phyloP scores from a whole-genome alignment of 1,284 basidiomycete species.

The Chiua sp. region DNA sequence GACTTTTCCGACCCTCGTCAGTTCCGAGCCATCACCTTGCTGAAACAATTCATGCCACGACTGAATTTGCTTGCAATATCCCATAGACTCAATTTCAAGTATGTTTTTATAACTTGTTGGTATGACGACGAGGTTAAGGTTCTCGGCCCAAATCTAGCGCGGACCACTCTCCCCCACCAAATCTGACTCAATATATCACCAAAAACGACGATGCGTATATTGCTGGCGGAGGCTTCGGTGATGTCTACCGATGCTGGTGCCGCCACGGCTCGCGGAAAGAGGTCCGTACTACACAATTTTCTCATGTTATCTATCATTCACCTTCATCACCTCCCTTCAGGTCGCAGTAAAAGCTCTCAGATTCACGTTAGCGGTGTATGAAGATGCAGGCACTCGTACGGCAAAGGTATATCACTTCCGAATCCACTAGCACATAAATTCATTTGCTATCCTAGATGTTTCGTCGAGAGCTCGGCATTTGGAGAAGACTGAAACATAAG shows the following conservation, averaged over 20 bases:
- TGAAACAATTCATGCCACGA: no score
- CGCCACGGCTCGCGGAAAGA: not conserved
- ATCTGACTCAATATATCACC: not conserved
- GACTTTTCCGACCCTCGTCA: no score
- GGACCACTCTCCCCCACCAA: not conserved
- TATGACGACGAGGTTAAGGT: no score
- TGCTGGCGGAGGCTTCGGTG: not conserved
- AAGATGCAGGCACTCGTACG: no score
- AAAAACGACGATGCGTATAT: not conserved
- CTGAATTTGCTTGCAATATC: no score
- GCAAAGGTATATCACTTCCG: not conserved
- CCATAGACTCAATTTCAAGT: no score
- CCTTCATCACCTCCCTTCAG: not conserved
- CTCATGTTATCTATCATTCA: not conserved
- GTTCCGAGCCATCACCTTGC: no score
- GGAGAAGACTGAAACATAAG: slow-evolving; percentile 19
- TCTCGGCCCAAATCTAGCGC: no score
- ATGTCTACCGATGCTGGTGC: not conserved
- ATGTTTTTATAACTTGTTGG: no score
- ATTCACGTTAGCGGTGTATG: not conserved
- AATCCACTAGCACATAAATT: not conserved
- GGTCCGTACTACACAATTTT: not conserved
- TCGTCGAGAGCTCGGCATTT: slow-evolving; percentile 24
- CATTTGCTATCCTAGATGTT: not conserved
- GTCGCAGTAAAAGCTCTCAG: not conserved